Base-by-base conservation (phyloP, 1,139 yeast genomes). In the Debaryomycetaceae sp. region DNA sequence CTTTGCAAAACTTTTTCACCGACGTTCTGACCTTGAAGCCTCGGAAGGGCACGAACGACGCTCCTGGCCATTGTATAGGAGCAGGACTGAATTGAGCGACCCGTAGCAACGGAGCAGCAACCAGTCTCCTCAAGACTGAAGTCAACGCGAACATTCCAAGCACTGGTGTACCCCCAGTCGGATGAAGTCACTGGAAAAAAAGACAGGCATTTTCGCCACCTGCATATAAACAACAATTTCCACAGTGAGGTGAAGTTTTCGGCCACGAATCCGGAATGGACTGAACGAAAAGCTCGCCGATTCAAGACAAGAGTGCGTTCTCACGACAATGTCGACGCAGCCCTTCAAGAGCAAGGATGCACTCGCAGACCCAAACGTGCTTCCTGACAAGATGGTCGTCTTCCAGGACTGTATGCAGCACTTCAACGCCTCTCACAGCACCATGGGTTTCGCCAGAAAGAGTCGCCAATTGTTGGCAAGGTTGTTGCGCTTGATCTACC, bases 301-400 rank as follows among this genome's bases (percentile, higher is more conserved):
- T n/a, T n/a, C n/a, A n/a, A n/a, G n/a, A n/a, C n/a, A n/a, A n/a
- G n/a, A n/a, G n/a, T n/a, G n/a, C n/a, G n/a, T n/a, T n/a, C n/a
- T n/a, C n/a, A n/a, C n/a, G 14, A 30, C 30, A 22, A 83, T 85
- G 90, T 80, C 94, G 29, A 76, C 92, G 28, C 74, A 68, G 49
- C 68, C 83, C 26, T 83, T 83, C 58, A 86, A 83, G 62, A 82
- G 81, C 60, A 74, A 71, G 58, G 95, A 85, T 53, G 86, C 82
- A 50, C 55, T 54, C 38, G 55, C 74, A 35, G 80, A 71, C 40
- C 36, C 52, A 18, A 37, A 50, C 23, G 56, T 61, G 19, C 54
- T 70, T 39, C 92, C 95, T 35, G 98, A 90, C 58, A 86, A 86
- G 59, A 90, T 90, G 97, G 80, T 95, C 8, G 90, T 92, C 40